phyloP scores from a whole-genome alignment of 2,329 filamentous ascomycete genomes.

The Sarocladiaceae sp. region DNA sequence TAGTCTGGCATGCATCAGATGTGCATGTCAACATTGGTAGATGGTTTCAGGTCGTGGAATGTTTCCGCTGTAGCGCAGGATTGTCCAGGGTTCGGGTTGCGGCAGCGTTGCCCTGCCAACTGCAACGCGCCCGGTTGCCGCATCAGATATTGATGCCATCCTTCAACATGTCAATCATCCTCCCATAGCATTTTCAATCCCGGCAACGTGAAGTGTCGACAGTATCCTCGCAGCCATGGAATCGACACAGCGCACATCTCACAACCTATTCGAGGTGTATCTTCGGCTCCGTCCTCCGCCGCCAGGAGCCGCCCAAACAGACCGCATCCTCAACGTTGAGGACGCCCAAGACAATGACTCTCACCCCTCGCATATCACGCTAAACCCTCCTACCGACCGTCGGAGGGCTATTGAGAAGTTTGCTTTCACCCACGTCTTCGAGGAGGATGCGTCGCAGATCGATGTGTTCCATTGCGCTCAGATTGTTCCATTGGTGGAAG shows the following conservation, averaged over 20 bases:
- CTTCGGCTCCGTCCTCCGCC: constrained; percentile 71
- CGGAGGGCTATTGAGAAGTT: constrained; percentile 90
- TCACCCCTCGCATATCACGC: constrained; percentile 60
- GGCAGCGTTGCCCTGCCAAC: constrained; percentile 3
- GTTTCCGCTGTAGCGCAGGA: too few species aligned
- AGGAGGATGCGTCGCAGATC: constrained; percentile 76
- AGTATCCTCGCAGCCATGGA: neutral
- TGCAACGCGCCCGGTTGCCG: too few species aligned
- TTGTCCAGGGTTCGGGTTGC: constrained; percentile 7
- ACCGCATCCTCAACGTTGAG: constrained; percentile 78
- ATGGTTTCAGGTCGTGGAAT: neutral
- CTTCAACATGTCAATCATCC: too few species aligned
- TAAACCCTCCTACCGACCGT: constrained; percentile 77
- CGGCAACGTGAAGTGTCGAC: constrained; percentile 4
- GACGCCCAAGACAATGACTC: constrained; percentile 23
- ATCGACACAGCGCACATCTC: constrained; percentile 16
- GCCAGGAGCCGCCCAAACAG: constrained; percentile 34
- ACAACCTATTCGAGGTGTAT: constrained; percentile 82
- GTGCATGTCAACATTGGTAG: too few species aligned
- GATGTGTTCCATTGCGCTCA: constrained; percentile 80
- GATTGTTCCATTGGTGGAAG: constrained; percentile 69
- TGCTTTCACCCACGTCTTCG: constrained; percentile 88
- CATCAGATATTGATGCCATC: too few species aligned
- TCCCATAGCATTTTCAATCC: too few species aligned
- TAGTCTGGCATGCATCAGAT: too few species aligned